Evolutionary conservation across 2,329 filamentous ascomycete genomes (phyloP), one percentile per base, ranked within the genome.

Genomic region (Aspergillus awamori): DNA sequence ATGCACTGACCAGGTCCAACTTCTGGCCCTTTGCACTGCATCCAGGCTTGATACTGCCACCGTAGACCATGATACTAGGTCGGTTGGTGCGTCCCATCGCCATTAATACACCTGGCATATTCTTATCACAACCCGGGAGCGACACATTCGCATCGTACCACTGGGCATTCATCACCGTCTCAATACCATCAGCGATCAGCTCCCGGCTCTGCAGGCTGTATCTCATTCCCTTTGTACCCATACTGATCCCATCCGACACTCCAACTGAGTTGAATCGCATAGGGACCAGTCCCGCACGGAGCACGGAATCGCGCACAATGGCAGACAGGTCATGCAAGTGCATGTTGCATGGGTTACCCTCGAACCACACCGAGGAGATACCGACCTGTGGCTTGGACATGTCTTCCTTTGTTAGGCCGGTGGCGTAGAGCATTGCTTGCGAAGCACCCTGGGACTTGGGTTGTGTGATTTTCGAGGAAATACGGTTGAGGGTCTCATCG

Each of bases 311-410:
- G 67, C 85, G 87, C 65, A 96, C 89, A 63, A 88, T 79, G 73
- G 88, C 82, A 70, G 91, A 95, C 62, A 97, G 86, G 72, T 93
- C 90, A 79, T 97, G 83, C 59, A 98, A 82, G 79, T 98, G 94
- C 92, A 96, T 97, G 81, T 98, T 98, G 83, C 94, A 98, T n/a
- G 94, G 94, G 80, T 97, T 98, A 59, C 94, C 94, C 69, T 92
- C 89, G 79, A 93, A 96, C 94, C 94, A 98, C 59, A 97, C 92
- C 11, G 92, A 97, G 49, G 93, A 95, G 76, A 98, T 97, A 65
- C 94, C 94, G 67, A 98, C 89, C 82, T 98, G 94, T 22, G 93
- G 89, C 82, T 97, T 97, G 80, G 89, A 88, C 87, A 97, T 90
- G 78, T 96, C 92, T 55, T 85, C 83, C 71, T 94, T 89, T 47